phyloP scores from a whole-genome alignment of 495 filamentous ascomycete genomes.

The Lepraria neglecta region DNA sequence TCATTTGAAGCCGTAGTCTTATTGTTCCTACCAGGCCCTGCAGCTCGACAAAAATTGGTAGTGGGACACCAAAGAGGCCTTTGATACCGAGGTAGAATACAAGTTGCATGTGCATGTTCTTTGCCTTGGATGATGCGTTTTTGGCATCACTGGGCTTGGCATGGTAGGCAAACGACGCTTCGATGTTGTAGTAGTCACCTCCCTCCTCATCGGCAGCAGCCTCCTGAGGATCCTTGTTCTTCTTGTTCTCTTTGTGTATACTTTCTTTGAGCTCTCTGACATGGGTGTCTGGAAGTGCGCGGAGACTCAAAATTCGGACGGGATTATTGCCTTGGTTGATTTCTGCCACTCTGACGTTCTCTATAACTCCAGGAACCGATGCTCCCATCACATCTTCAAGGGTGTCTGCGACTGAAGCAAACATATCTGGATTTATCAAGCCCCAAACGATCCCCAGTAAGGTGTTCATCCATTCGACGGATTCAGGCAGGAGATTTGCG shows the following conservation, averaged over 20 bases:
- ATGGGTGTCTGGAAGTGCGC: constrained; percentile 76
- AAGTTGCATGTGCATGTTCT: constrained; percentile 95
- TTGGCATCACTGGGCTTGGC: constrained; percentile 61
- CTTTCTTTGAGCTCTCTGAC: constrained; percentile 72
- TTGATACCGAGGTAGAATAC: constrained; percentile 89
- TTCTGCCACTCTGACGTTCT: constrained; percentile 93
- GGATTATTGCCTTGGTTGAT: constrained; percentile 92
- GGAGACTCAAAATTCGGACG: constrained; percentile 78
- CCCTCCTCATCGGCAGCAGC: constrained; percentile 84
- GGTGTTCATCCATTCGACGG: constrained; percentile 92
- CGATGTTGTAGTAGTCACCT: constrained; percentile 89
- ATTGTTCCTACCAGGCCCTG: constrained; percentile 81
- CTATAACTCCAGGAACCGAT: constrained; percentile 78
- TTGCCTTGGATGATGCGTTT: constrained; percentile 67
- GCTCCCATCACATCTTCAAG: constrained; percentile 96
- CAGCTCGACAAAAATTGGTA: constrained; percentile 84
- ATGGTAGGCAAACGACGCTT: constrained; percentile 90
- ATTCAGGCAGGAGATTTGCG: constrained; percentile 85
- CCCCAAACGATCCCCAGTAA: constrained; percentile 78
- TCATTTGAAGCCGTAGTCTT: constrained; percentile 72
- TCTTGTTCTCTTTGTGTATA: constrained; percentile 69
- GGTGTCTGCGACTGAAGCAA: constrained; percentile 62
- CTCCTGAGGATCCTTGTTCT: constrained; percentile 80
- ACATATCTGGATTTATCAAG: constrained; percentile 89
- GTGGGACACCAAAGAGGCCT: constrained; percentile 72